Evolutionary conservation across 805 yeast species (phyloP).

Genomic region (Monosporozyma servazzii): DNA sequence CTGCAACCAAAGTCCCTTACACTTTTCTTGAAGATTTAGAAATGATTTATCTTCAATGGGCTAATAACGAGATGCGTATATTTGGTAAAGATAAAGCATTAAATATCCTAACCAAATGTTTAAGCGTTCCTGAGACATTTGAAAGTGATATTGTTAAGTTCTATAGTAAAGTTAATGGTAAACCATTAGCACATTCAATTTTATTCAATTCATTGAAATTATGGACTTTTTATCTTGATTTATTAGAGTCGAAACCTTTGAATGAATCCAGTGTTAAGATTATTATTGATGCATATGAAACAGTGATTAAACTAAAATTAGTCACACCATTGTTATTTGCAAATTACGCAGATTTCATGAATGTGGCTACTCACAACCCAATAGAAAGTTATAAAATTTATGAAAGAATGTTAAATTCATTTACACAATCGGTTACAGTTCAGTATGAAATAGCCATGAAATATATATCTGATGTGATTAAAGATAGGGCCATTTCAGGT

Average conservation of each 20-base stretch:
- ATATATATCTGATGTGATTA: constrained; percentile 48
- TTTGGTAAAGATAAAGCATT: constrained; percentile 38
- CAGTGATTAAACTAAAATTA: constrained; percentile 46
- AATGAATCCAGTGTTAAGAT: constrained; percentile 16
- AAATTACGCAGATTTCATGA: constrained; percentile 55
- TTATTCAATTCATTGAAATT: constrained; percentile 51
- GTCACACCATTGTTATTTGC: constrained; percentile 61
- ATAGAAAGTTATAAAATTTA: constrained; percentile 44
- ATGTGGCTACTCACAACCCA: constrained; percentile 10
- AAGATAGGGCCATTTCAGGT: constrained; percentile 10
- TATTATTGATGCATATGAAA: constrained; percentile 41
- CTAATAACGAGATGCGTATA: constrained; percentile 54
- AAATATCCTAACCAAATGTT: constrained; percentile 35
- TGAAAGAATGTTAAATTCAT: constrained; percentile 58
- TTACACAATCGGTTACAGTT: constrained; percentile 37
- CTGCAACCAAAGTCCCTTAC: constrained; percentile 65
- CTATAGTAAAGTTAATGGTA: constrained; percentile 8
- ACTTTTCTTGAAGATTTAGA: constrained; percentile 54
- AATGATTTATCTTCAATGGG: constrained; percentile 66
- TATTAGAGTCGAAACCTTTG: constrained; percentile 42
- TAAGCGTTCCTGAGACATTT: constrained; percentile 32
- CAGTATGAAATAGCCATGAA: constrained; percentile 64
- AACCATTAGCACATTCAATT: constrained; percentile 45
- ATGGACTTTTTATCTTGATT: constrained; percentile 69
- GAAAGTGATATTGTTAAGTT: constrained; percentile 17